These are phyloP conservation scores for Neurospora terricola DNA, from an alignment of 495 filamentous ascomycete species.

Conservation along the genomic window DNA sequence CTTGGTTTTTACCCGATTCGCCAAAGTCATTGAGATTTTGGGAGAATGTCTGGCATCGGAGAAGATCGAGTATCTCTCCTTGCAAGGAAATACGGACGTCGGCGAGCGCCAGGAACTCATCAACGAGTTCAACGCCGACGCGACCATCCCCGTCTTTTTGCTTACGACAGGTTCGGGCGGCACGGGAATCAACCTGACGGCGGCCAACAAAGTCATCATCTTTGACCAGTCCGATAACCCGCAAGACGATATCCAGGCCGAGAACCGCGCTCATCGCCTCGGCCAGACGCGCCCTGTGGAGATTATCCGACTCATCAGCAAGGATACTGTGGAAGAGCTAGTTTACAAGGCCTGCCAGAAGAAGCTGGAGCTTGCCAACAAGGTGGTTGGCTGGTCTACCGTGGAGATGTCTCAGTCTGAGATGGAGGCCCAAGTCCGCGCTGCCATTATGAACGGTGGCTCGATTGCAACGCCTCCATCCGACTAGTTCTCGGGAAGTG, in stretches of 20 bases:
- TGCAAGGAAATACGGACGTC: slow-evolving; percentile 81
- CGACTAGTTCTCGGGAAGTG: not conserved
- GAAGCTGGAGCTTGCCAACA: slow-evolving; percentile 84
- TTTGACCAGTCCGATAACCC: slow-evolving; percentile 95
- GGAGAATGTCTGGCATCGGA: slow-evolving; percentile 69
- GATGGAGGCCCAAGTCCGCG: slow-evolving; percentile 21
- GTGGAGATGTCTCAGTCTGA: slow-evolving; percentile 20
- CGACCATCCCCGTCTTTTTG: slow-evolving; percentile 78
- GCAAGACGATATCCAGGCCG: slow-evolving; percentile 91
- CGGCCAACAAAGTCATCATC: slow-evolving; percentile 94
- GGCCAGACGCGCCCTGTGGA: slow-evolving; percentile 87
- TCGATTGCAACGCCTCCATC: slow-evolving; percentile 6
- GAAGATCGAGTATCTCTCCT: slow-evolving; percentile 61
- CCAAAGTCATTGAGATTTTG: slow-evolving; percentile 82
- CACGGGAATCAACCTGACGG: slow-evolving; percentile 88
- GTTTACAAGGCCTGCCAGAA: slow-evolving; percentile 82
- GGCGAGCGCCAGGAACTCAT: slow-evolving; percentile 75
- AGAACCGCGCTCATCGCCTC: slow-evolving; percentile 91
- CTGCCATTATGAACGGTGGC: slow-evolving; percentile 9
- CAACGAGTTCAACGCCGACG: slow-evolving; percentile 70
- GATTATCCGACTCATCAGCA: slow-evolving; percentile 67
- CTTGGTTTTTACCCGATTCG: slow-evolving; percentile 87
- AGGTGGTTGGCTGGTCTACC: slow-evolving; percentile 42
- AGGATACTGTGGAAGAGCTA: slow-evolving; percentile 83
- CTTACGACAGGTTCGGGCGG: slow-evolving; percentile 89